Base-by-base conservation (phyloP, 2,329 filamentous ascomycete genomes). In the Neoarthrinium moseri region DNA sequence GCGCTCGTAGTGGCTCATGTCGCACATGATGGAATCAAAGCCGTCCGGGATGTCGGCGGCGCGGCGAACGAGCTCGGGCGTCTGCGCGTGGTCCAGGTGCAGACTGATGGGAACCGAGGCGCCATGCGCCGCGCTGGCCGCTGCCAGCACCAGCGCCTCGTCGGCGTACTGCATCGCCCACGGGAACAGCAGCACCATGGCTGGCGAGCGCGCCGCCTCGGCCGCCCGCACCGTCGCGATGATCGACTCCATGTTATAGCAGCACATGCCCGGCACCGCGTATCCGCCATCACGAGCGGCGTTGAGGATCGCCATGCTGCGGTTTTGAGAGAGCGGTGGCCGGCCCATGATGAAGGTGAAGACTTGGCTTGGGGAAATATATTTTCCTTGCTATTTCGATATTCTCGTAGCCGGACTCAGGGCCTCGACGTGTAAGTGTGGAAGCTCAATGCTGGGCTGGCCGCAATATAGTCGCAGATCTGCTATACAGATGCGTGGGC, bases 21-120 rank as follows among this genome's bases (percentile, higher is more conserved):
- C 86, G 0, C 89, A 80, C 85, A 89, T 88, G 62, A 89, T 87
- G 51, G 76, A 80, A 64, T 89, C 85, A 54, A 88, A 88, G 3
- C 69, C 75, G 40, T 77, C 71, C 17, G 62, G 57, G n/a, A 80
- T 73, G 54, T 83, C 74, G 1, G 81, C 83, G 0, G 83, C 82
- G 4, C 68, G 70, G 13, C 77, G 75, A 51, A 85, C 80, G 24
- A 83, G 79, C 51, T 81, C 80, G 3, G 80, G 78, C 7, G 75
- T 78, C 64, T 86, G 83, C 23, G 79, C 80, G 64, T 86, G 83
- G 69, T 86, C 83, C 57, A 86, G 76, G 63, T 86, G 83, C 35
- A 86, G 69, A 20, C 77, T 75, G 24, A 86, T 66, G 21, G 83
- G 83, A 3, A 86, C 82, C 3, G 62, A 65, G 45, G 81, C 80